Evolutionary conservation across 345 rosid species (phyloP).

Genomic region (Lepidium didymum): DNA sequence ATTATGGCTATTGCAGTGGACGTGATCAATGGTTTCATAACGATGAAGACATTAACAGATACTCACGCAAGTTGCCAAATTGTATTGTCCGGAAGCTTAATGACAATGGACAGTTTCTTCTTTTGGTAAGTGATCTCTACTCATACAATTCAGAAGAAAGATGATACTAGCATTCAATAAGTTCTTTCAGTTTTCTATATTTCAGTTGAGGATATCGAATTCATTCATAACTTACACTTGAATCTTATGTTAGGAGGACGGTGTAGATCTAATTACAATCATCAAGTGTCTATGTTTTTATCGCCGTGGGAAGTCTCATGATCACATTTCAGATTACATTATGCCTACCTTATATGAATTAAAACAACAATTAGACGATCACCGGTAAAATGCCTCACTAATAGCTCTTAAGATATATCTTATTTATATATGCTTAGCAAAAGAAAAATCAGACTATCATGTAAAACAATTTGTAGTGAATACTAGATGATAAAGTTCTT

Average conservation of each 20-base stretch:
- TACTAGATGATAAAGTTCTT: background rate
- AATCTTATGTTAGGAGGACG: slow-evolving; percentile 43
- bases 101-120: slow-evolving; percentile 65
- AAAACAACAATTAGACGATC: slow-evolving; percentile 26
- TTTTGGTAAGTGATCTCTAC: slow-evolving; percentile 48
- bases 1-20: slow-evolving; percentile 39
- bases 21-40: slow-evolving; percentile 62
- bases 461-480: background rate
- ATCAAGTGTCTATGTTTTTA: slow-evolving; percentile 44
- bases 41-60: slow-evolving; percentile 53
- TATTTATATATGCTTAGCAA: background rate
- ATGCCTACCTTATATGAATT: slow-evolving; percentile 45
- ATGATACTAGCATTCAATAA: background rate
- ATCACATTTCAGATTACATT: slow-evolving; percentile 43
- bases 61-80: slow-evolving; percentile 30
- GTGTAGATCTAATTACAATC: slow-evolving; percentile 36
- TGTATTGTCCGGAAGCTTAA: slow-evolving; percentile 44
- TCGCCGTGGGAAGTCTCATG: slow-evolving; percentile 42
- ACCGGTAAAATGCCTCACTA: slow-evolving; percentile 14
- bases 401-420: background rate
- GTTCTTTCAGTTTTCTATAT: background rate
- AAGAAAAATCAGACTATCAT: background rate
- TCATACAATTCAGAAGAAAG: background rate
- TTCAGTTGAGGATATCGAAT: background rate
- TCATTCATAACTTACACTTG: background rate